Percentiles rank a stretch among this genome's conserved stretches.
Evolutionary conservation across 352 stramenopile genomes (phyloP).

Genomic region (Globisporangium apiculatum): DNA sequence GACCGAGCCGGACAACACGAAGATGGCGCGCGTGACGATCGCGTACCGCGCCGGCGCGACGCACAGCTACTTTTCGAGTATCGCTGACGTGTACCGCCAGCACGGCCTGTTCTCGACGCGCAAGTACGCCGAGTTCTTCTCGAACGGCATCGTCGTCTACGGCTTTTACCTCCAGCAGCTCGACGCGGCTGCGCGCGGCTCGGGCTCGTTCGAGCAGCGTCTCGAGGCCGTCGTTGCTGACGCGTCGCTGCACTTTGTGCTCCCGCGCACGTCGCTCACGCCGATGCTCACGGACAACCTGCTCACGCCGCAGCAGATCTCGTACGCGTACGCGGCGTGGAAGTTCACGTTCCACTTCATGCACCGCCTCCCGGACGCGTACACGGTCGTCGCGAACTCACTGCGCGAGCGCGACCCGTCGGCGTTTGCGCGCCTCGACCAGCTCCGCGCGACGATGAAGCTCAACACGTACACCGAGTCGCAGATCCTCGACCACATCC

Average conservation of each 20-base stretch:
- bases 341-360: slow-evolving; percentile 89
- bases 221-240: slow-evolving; percentile 60
- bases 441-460: slow-evolving; percentile 80
- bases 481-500: slow-evolving; percentile 82
- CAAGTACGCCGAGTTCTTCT: slow-evolving; percentile 85
- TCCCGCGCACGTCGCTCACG: slow-evolving; percentile 76
- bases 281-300: slow-evolving; percentile 75
- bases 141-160: slow-evolving; percentile 81
- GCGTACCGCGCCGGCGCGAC: slow-evolving; percentile 71
- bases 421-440: slow-evolving; percentile 67
- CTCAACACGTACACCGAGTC: slow-evolving; percentile 85
- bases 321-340: slow-evolving; percentile 81
- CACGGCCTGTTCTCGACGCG: slow-evolving; percentile 75
- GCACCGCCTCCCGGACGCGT: slow-evolving; percentile 75
- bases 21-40: slow-evolving; percentile 76
- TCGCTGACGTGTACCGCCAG: slow-evolving; percentile 80
- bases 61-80: slow-evolving; percentile 84
- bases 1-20: slow-evolving; percentile 59
- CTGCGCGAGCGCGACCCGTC: slow-evolving; percentile 68
- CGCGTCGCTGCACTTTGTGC: slow-evolving; percentile 77
- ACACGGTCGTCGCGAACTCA: slow-evolving; percentile 71
- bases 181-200: slow-evolving; percentile 38
- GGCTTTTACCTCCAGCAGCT: slow-evolving; percentile 80
- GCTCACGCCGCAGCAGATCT: slow-evolving; percentile 70
- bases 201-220: slow-evolving; percentile 58